Evolutionary conservation across 345 rosid genomes (phyloP).

Genomic region (Citrus inodora): DNA sequence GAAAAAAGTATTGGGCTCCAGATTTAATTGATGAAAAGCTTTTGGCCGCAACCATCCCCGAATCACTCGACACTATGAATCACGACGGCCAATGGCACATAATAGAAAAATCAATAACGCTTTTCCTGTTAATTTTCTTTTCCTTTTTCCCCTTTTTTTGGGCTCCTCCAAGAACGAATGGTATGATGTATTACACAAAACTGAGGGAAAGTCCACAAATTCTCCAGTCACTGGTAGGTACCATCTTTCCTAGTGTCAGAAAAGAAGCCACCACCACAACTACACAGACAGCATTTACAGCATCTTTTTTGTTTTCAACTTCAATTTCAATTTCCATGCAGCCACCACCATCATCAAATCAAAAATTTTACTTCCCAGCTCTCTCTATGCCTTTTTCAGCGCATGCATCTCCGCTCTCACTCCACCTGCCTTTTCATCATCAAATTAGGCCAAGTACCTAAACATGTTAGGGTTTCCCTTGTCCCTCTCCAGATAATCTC

Average conservation of each 20-base stretch:
- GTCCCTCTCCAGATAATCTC: constrained; percentile 92
- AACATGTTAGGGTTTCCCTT: constrained; percentile 67
- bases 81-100: no score
- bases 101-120: no score
- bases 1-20: no score
- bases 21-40: no score
- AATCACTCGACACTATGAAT: no score
- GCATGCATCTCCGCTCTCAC: neutral
- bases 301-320: neutral
- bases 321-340: neutral
- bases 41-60: no score
- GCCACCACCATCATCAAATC: neutral
- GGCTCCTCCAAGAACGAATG: neutral
- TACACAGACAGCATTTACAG: constrained; percentile 17
- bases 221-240: neutral
- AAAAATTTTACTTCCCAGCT: neutral
- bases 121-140: neutral
- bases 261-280: neutral
- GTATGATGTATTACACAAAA: neutral
- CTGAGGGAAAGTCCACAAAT: constrained; percentile 12
- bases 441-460: constrained; percentile 65
- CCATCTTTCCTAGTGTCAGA: neutral
- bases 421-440: neutral
- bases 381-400: neutral
- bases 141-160: neutral